Evolutionary conservation across 2,329 filamentous ascomycete genomes (phyloP).

Genomic region (Apiospora koreana): DNA sequence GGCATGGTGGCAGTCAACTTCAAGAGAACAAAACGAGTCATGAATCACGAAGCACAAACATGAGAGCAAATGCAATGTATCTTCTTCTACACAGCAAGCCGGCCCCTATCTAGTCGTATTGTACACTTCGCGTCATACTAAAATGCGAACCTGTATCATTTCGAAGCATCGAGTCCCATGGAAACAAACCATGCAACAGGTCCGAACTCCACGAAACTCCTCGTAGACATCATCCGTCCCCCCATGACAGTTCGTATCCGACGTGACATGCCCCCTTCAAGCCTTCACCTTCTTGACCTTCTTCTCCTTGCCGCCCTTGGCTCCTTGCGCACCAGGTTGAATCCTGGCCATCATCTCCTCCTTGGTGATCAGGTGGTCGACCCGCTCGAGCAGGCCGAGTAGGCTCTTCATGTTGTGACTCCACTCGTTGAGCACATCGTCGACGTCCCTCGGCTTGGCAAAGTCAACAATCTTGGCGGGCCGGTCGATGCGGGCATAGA

Average conservation of each 20-base stretch:
- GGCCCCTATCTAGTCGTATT: conserved; percentile 10
- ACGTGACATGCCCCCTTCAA: neutral
- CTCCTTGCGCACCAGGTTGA: conserved; percentile 60
- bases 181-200: neutral
- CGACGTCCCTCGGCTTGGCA: conserved; percentile 89
- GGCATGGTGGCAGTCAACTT: neutral
- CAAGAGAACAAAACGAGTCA: neutral
- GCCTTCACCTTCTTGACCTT: conserved; percentile 29
- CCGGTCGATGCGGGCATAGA: conserved; percentile 95
- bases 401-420: conserved; percentile 97
- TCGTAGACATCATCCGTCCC: neutral
- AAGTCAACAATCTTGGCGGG: conserved; percentile 92
- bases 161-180: neutral
- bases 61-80: conserved; percentile 2
- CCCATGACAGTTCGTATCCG: neutral
- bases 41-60: neutral
- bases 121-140: conserved; percentile 9
- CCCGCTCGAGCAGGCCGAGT: conserved; percentile 80
- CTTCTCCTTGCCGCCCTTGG: conserved; percentile 40
- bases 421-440: conserved; percentile 98
- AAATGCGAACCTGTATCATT: conserved; percentile 2
- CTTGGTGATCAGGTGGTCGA: conserved; percentile 98
- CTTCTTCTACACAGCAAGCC: neutral
- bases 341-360: conserved; percentile 99
- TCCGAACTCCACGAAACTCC: neutral